Base-by-base conservation (phyloP, 768 basidiomycete species). In the Arthromyces matolae region DNA sequence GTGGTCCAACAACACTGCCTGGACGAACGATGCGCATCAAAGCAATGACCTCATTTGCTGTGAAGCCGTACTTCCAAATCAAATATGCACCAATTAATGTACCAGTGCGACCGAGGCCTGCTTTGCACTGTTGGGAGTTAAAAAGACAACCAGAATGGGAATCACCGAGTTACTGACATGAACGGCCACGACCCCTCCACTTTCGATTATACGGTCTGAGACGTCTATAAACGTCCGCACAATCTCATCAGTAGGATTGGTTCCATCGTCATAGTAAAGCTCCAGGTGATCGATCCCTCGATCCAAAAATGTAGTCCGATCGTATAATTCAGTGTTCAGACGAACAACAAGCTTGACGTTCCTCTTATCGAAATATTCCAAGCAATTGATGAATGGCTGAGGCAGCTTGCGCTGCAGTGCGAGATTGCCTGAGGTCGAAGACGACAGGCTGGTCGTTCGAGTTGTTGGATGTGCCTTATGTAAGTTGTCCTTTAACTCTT, bases 1-100 rank as follows among this genome's bases (percentile, higher is more conserved):
- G 90, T 16, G 90, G 90, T 10, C 91, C 91, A 42, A 94, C 92
- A 35, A 93, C 91, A 48, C 86, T 87, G 5, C 93, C 95, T 2
- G 96, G 96, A 36, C 96, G 84, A 46, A 96, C 84, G 56, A 99
- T 91, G 16, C 96, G 86, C 96, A 98, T 98, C 68, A 94, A 97
- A 0, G 88, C 96, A 47, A 98, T 98, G 5, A 88, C 96, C 68
- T 98, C 92, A 42, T 84, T 80, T 1, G 95, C 95, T 14, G 93
- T 92, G 64, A 99, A 99, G 18, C 90, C 91, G 59, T 97, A 95
- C 67, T 97, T 97, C 89, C 96, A 99, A 52, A 96, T 90, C 46
- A 99, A 78, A 73, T 97, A 98, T 8, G 95, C 96, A 28, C 96
- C 96, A 52, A 99, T 95, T 50, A 99, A 75, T 4, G 93, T 95